These are phyloP conservation scores for Xylariomycetidae sp. DNA, from an alignment of 2,329 filamentous ascomycete species.

Conservation along the genomic window DNA sequence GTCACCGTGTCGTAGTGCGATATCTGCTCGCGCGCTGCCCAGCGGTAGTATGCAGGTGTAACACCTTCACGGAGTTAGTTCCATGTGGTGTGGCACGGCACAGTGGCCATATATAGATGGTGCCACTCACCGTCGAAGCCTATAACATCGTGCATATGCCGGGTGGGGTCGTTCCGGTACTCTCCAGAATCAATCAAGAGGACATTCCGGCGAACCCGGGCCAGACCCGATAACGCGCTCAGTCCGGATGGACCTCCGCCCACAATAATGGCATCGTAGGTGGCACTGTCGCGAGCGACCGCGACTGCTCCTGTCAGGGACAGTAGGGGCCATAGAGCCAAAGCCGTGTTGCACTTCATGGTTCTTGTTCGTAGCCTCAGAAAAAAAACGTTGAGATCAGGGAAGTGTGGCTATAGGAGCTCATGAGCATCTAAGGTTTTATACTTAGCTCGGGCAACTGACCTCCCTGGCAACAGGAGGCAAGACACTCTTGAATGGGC, in stretches of 20 bases:
- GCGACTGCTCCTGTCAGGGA: too few species aligned
- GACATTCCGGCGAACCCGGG: constrained; percentile 50
- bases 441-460: too few species aligned
- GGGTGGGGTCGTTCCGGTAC: constrained; percentile 53
- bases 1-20: constrained; percentile 43
- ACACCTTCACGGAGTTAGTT: constrained; percentile 42
- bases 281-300: neutral
- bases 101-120: too few species aligned
- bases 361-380: too few species aligned
- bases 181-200: constrained; percentile 54
- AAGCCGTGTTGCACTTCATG: too few species aligned
- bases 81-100: too few species aligned
- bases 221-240: constrained; percentile 50
- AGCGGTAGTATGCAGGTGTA: constrained; percentile 50
- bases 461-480: too few species aligned
- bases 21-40: constrained; percentile 48
- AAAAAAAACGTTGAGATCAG: too few species aligned
- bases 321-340: too few species aligned
- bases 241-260: constrained; percentile 13
- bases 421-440: too few species aligned
- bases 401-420: too few species aligned
- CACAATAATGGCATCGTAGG: constrained; percentile 11
- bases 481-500: too few species aligned
- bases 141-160: constrained; percentile 58
- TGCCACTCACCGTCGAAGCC: constrained; percentile 48